Evolutionary conservation across 140 eudicot species (phyloP), one percentile per base, ranked within the genome.

Genomic region (Oenanthe javanica): DNA sequence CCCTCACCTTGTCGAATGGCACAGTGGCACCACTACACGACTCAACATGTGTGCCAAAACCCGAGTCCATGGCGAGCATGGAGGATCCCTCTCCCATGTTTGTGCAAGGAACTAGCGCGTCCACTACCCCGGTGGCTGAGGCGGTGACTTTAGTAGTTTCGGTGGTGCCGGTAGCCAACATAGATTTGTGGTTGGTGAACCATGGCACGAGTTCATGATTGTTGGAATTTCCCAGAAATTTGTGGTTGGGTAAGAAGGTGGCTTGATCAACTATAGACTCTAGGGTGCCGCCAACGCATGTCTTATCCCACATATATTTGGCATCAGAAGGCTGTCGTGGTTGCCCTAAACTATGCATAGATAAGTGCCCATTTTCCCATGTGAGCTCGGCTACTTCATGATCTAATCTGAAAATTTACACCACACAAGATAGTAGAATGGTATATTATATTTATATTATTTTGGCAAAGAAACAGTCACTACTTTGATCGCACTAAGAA

Each of bases 231-330:
- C 23, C 25, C 16, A 74, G 14, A 25, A 80, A 12, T 76, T 87
- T 87, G 61, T n/a, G 77, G 45, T 55, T 55, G 55, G 87, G 87
- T 48, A 76, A 79, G 88, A 76, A 51, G 76, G 97, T 83, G 73
- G 97, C 97, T 92, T 87, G 98, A 88, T 89, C 82, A 57, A 94
- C 98, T 21, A 94, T 85, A 2, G 96, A 89, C 86, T 94, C 98
- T 0, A 94, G 93, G 4, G 97, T 94, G 15, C 89, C 98, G 49
- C 90, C 85, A 48, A 90, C 86, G 72, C 81, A 86, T 83, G 94
- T 90, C 84, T 90, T 90, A 0, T 87, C 85, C 88, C 89, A 83
- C 11, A 64, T 72, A 61, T 75, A 66, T 16, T 74, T 86, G 76
- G 80, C 27, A 51, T 21, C 86, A 85, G 52, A 57, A 0, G 88